Percentiles rank a stretch among this genome's conserved stretches.
Evolutionary conservation across 192 early-diverging fungal genomes (phyloP).

Genomic region (Entrophospora sp.): DNA sequence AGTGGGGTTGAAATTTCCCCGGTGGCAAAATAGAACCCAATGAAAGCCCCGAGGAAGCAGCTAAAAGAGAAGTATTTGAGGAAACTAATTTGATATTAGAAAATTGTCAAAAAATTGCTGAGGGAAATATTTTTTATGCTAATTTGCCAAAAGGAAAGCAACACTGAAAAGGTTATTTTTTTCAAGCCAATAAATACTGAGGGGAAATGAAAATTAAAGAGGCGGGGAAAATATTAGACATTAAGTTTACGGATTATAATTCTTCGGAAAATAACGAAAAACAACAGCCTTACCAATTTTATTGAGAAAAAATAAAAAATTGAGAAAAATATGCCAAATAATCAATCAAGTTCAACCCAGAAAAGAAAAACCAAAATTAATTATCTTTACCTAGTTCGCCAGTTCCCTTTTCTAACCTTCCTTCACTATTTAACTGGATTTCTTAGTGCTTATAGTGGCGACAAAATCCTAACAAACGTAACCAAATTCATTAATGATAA

Average conservation of each 20-base stretch:
- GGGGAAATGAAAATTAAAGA: constrained; percentile 1
- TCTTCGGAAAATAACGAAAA: neutral
- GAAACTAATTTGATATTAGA: constrained; percentile 11
- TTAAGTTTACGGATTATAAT: neutral
- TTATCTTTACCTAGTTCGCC: too few species aligned
- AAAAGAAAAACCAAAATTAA: too few species aligned
- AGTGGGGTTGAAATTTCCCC: constrained; percentile 8
- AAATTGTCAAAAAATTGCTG: neutral
- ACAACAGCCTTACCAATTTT: neutral
- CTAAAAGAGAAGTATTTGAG: constrained; percentile 7
- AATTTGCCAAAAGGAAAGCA: neutral
- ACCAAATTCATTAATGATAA: too few species aligned
- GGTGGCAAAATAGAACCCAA: neutral
- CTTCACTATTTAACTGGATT: too few species aligned
- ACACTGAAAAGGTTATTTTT: constrained; percentile 4
- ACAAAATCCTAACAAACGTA: too few species aligned
- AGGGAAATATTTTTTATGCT: constrained; percentile 5
- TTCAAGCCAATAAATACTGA: neutral
- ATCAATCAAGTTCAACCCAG: too few species aligned
- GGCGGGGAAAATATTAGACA: constrained; percentile 4
- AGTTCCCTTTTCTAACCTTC: too few species aligned
- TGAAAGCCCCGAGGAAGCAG: neutral
- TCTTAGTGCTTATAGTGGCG: too few species aligned
- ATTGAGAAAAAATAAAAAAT: constrained; percentile 8
- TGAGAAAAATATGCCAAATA: constrained; percentile 12